Base-by-base conservation (phyloP, 352 stramenopile genomes). In the Phytophthora europaea region DNA sequence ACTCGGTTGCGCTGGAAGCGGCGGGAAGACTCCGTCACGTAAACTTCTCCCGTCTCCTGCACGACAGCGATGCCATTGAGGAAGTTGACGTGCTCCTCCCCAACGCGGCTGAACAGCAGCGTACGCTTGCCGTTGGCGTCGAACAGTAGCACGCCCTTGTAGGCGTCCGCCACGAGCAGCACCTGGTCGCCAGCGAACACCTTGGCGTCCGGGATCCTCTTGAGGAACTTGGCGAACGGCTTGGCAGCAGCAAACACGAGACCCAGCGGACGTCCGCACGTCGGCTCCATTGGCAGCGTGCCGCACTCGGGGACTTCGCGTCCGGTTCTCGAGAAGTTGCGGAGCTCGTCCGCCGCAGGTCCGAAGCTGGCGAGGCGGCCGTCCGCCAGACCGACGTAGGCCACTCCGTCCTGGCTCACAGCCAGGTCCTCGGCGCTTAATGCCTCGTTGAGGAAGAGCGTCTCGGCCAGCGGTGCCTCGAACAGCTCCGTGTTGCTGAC, bases 101-200 rank as follows among this genome's bases (percentile, higher is more conserved):
- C 68, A 3, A 85, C 80, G 36, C 75, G 70, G 73, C 79, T 81
- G 43, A 92, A 92, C 10, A 92, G 71, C 66, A 86, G 53, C 28
- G 78, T 88, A 63, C 78, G 82, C 28, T 81, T 76, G 47, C 85
- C 85, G 20, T 67, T 74, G 33, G 80, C 85, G 36, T 92, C 85
- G 47, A 92, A 81, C 15, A 92, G 67, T 23, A 85, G 54, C 55
- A 92, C 65, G 12, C 85, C 85, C 31, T 86, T 86, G 75, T 89
- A 90, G 0, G 85, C 81, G 34, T 92, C 85, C 9, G 83, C 85
- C 10, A 91, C 80, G 0, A 92, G 72, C 60, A 92, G 67, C 75
- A 92, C 81, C 23, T 87, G 75, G 43, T 89, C 78, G 2, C 61
- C 71, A 6, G 72, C 26, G 45, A 92, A 90, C 34, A 85, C 40